phyloP scores from a whole-genome alignment of 1,139 yeast genomes.

The Maudiozyma humilis region DNA sequence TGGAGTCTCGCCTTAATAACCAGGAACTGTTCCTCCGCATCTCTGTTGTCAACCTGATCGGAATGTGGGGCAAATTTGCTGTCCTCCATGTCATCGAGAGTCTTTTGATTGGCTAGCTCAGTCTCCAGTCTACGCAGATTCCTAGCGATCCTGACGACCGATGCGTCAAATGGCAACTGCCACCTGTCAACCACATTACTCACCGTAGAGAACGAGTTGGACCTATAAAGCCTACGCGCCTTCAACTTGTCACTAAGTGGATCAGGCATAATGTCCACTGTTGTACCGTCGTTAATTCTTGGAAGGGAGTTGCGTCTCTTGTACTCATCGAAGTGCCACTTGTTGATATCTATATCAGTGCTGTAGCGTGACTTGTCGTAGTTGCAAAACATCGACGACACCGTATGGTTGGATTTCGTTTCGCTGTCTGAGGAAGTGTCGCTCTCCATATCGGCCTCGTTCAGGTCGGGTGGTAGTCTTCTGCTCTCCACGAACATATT shows the following conservation, averaged over 20 bases:
- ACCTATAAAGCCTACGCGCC: slow-evolving; percentile 12
- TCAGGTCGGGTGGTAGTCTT: neutral
- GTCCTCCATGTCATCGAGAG: slow-evolving; percentile 10
- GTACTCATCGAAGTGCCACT: slow-evolving; percentile 21
- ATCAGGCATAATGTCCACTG: neutral
- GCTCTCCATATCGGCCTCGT: neutral
- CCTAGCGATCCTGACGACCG: slow-evolving; percentile 28
- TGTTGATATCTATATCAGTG: slow-evolving; percentile 16
- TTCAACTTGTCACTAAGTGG: neutral
- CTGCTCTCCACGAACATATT: slow-evolving; percentile 9
- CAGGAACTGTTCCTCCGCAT: slow-evolving; percentile 10
- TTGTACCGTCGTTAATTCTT: slow-evolving; percentile 11
- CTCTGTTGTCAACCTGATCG: neutral
- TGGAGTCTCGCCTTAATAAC: slow-evolving; percentile 13
- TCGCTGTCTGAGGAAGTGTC: neutral
- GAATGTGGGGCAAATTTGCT: slow-evolving; percentile 5
- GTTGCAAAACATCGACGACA: slow-evolving; percentile 26
- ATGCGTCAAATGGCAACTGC: slow-evolving; percentile 32
- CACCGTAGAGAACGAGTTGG: slow-evolving; percentile 40
- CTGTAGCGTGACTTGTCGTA: slow-evolving; percentile 20
- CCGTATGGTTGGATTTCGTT: slow-evolving; percentile 17
- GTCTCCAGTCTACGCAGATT: slow-evolving; percentile 19
- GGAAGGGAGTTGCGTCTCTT: slow-evolving; percentile 24
- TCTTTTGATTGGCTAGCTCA: slow-evolving; percentile 8
- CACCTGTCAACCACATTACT: slow-evolving; percentile 35